These are phyloP conservation scores for Elongisporangium undulatum DNA, from an alignment of 352 stramenopile species.

Conservation along the genomic window DNA sequence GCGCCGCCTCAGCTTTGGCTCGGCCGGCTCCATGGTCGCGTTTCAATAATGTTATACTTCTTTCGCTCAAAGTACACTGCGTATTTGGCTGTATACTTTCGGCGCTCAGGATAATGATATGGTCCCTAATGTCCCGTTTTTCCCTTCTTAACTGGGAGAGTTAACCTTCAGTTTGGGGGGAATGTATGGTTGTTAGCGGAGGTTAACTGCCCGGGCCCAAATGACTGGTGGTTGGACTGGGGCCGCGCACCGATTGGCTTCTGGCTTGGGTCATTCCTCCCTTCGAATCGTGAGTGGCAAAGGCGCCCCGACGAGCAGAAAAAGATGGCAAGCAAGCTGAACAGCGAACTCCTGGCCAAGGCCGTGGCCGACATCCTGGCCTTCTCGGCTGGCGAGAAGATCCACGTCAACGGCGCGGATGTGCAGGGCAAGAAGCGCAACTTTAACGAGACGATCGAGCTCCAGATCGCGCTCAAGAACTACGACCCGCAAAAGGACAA, in stretches of 20 bases:
- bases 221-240: background rate
- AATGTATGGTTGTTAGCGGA: background rate
- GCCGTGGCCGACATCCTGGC: constrained; percentile 95
- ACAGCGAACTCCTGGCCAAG: constrained; percentile 95
- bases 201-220: background rate
- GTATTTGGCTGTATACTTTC: background rate
- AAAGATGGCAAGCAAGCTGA: constrained; percentile 94
- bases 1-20: background rate
- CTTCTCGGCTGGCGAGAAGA: constrained; percentile 93
- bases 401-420: constrained; percentile 89
- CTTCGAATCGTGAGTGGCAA: constrained; percentile 69
- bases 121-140: background rate
- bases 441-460: constrained; percentile 99
- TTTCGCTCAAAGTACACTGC: background rate
- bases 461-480: constrained; percentile 99
- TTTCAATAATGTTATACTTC: background rate
- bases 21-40: background rate
- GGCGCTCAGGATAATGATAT: background rate
- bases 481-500: constrained; percentile 99
- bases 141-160: background rate
- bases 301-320: constrained; percentile 43
- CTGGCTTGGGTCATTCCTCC: constrained; percentile 45
- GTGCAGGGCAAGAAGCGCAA: constrained; percentile 99
- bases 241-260: background rate
- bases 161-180: background rate